Evolutionary conservation across 129 eudicot genomes (phyloP).

Genomic region (Chrysanthemum makinoi): DNA sequence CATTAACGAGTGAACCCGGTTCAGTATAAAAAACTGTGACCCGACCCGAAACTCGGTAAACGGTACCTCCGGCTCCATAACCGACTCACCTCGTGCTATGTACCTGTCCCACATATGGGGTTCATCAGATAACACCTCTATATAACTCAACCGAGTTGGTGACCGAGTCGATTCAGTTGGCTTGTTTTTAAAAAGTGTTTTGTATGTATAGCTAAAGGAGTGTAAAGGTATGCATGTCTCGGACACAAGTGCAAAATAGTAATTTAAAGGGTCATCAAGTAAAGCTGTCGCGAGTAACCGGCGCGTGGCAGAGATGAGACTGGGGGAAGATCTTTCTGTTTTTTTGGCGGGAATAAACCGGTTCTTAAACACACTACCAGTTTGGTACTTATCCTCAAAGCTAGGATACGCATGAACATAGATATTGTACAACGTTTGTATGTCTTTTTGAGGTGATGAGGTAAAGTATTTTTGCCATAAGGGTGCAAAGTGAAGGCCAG

Average conservation of each 20-base stretch:
- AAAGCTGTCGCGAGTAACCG: slow-evolving; percentile 65
- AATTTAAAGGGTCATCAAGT: slow-evolving; percentile 52
- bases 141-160: slow-evolving; percentile 36
- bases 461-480: slow-evolving; percentile 61
- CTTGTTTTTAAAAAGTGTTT: slow-evolving; percentile 21
- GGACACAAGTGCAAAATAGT: slow-evolving; percentile 58
- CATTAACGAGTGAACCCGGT: slow-evolving; percentile 42
- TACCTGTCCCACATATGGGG: slow-evolving; percentile 55
- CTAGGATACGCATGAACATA: slow-evolving; percentile 67
- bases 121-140: slow-evolving; percentile 46
- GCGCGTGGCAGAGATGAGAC: slow-evolving; percentile 63
- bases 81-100: slow-evolving; percentile 44
- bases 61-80: slow-evolving; percentile 63
- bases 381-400: slow-evolving; percentile 25
- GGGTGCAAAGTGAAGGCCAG: slow-evolving; percentile 63
- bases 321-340: slow-evolving; percentile 50
- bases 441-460: background rate
- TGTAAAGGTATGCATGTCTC: slow-evolving; percentile 62
- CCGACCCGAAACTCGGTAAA: slow-evolving; percentile 56
- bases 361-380: slow-evolving; percentile 46
- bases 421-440: slow-evolving; percentile 37
- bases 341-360: slow-evolving; percentile 44
- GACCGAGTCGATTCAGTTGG: slow-evolving; percentile 1
- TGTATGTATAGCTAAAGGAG: slow-evolving; percentile 43
- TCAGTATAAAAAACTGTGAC: slow-evolving; percentile 62